A percentile compares a stretch with the other conserved stretches of the same genome.
Evolutionary conservation across 2,329 filamentous ascomycete species (phyloP).

Genomic region (Rutstroemia sp.): DNA sequence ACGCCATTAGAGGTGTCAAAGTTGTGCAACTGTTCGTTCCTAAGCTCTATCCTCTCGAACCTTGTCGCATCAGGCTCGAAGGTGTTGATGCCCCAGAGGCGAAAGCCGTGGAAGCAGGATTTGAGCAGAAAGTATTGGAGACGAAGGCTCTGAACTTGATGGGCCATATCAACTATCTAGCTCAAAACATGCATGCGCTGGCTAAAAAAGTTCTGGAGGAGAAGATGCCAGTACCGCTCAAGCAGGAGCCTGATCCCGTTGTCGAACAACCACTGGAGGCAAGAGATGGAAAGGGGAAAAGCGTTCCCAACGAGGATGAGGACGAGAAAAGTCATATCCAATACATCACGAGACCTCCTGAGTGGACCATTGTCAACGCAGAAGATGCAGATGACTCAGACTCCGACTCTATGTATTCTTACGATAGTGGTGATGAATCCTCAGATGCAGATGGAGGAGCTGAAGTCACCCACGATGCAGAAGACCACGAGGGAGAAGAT

Average conservation of each 20-base stretch:
- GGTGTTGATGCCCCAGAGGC: slow-evolving; percentile 54
- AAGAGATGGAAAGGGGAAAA: slow-evolving; percentile 7
- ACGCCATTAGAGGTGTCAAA: slow-evolving; percentile 51
- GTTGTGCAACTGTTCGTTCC: slow-evolving; percentile 64
- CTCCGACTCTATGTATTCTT: slow-evolving; percentile 39
- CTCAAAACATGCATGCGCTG: slow-evolving; percentile 61
- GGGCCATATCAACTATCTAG: slow-evolving; percentile 67
- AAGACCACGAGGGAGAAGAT: slow-evolving; percentile 2
- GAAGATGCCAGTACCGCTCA: slow-evolving; percentile 6
- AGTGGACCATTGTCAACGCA: slow-evolving; percentile 52
- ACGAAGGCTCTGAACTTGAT: slow-evolving; percentile 57
- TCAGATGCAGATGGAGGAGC: slow-evolving; percentile 37
- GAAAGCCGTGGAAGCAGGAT: slow-evolving; percentile 56
- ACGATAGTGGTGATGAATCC: slow-evolving; percentile 27
- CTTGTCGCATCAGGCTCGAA: slow-evolving; percentile 57
- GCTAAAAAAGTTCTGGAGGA: slow-evolving; percentile 44
- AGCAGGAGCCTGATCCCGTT: slow-evolving; percentile 5
- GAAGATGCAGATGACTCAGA: slow-evolving; percentile 36
- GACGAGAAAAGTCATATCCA: slow-evolving; percentile 57
- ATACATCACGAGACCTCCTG: slow-evolving; percentile 67
- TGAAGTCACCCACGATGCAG: slow-evolving; percentile 31
- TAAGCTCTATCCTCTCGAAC: slow-evolving; percentile 62
- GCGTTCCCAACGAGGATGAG: slow-evolving; percentile 23
- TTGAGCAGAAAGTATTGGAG: slow-evolving; percentile 49
- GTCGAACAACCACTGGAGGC: background rate